phyloP scores from a whole-genome alignment of 805 yeast species.

The Priceomyces carsonii region DNA sequence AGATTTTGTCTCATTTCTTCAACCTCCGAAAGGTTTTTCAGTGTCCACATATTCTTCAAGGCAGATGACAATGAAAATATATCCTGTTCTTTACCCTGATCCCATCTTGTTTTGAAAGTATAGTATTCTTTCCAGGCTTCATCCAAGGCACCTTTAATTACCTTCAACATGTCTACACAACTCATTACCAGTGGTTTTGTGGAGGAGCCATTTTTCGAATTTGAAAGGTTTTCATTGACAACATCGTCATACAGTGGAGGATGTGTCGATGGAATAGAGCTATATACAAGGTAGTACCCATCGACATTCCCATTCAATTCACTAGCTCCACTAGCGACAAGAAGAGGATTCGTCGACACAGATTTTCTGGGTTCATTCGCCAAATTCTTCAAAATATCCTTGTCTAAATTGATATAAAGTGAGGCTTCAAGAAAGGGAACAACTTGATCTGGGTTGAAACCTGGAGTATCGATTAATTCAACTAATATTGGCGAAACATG shows the following conservation, averaged over 20 bases:
- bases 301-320: conserved; percentile 75
- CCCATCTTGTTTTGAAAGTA: conserved; percentile 56
- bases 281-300: conserved; percentile 70
- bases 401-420: conserved; percentile 59
- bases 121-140: conserved; percentile 77
- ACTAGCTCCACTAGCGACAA: conserved; percentile 78
- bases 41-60: conserved; percentile 58
- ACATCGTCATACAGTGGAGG: conserved; percentile 59
- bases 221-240: conserved; percentile 10
- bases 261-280: conserved; percentile 61
- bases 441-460: conserved; percentile 62
- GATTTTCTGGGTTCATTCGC: conserved; percentile 64
- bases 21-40: conserved; percentile 24
- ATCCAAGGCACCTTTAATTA: conserved; percentile 55
- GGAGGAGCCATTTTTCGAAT: conserved; percentile 6
- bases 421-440: conserved; percentile 80
- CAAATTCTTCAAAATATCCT: conserved; percentile 57
- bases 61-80: conserved; percentile 60
- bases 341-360: conserved; percentile 63
- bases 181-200: conserved; percentile 13
- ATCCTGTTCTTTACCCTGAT: conserved; percentile 67
- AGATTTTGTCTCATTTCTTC: conserved; percentile 24
- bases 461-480: conserved; percentile 76
- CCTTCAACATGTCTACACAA: conserved; percentile 41
- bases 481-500: conserved; percentile 57